Evolutionary conservation across 352 stramenopile genomes (phyloP), one percentile per base, ranked within the genome.

Genomic region (Globisporangium nunn): DNA sequence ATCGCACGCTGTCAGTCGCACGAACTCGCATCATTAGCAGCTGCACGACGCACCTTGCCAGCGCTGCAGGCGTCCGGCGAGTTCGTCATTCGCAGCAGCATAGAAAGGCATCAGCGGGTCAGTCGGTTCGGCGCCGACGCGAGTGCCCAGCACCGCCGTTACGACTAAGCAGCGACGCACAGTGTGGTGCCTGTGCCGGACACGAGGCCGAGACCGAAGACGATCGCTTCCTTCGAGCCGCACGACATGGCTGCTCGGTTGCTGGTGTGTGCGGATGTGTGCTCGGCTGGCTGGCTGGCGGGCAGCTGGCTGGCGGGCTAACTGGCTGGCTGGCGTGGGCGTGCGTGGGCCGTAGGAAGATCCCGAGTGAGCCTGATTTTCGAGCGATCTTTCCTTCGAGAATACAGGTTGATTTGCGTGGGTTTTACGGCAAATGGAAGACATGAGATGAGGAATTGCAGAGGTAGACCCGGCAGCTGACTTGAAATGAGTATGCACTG

Each of bases 151-250:
- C 8, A 41, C 37, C 2, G 5, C 6, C 14, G 30, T 0, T 15
- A 61, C 14, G 2, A 28, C 23, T 23, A 23, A 23, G 23, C 23
- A 23, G 23, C 4, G 7, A 82, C 80, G 54, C 81, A 92, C 84
- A 94, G 60, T 28, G 84, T 94, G 30, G 81, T 92, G 64, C 84
- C 81, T 15, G 84, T 94, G 70, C 84, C 84, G 8, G 84, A 91
- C 69, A 94, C 59, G 29, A 94, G 71, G 6, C 84, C 84, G 58
- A 94, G 75, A 51, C 66, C 68, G 56, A 94, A 94, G 53, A 94
- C 81, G 44, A 91, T 52, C 51, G 80, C 71, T 56, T 90, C 81
- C 64, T 79, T 84, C 30, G 74, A 78, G 62, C 80, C 84, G 68
- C 84, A 94, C 53, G 80, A 91, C 84, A 94, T 92, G 30, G 6